Conservation (phyloP, 2,329 filamentous ascomycete species). For the Paracoccidioides lutzii region DNA sequence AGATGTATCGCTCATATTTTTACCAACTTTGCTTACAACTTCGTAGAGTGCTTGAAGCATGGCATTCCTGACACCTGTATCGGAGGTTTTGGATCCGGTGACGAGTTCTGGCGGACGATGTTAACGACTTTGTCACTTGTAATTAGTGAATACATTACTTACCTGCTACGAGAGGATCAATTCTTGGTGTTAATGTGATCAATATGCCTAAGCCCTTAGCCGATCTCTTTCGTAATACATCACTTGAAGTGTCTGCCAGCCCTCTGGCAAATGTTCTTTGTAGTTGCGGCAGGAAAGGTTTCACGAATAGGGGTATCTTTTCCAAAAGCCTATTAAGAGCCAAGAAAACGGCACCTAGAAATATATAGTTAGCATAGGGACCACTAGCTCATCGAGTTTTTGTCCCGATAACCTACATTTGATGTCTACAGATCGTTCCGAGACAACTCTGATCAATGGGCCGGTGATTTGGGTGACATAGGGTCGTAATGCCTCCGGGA, state of each 20-base stretch:
- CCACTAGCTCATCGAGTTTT: background rate
- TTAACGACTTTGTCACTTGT: constrained; percentile 2
- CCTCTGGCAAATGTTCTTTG: constrained; percentile 96
- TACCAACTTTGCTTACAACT: constrained; percentile 86
- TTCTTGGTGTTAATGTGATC: constrained; percentile 87
- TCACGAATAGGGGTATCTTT: constrained; percentile 90
- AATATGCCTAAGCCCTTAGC: constrained; percentile 89
- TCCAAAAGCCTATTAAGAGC: constrained; percentile 91
- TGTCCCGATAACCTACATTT: constrained; percentile 40
- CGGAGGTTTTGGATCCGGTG: constrained; percentile 83
- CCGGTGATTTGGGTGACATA: constrained; percentile 97
- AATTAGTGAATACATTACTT: constrained; percentile 8
- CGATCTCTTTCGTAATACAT: constrained; percentile 71
- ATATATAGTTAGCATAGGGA: constrained; percentile 12
- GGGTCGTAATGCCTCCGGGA: constrained; percentile 72
- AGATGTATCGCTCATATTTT: constrained; percentile 87
- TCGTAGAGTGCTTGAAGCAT: constrained; percentile 97
- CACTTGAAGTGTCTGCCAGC: constrained; percentile 82
- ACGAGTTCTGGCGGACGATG: constrained; percentile 55
- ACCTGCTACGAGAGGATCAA: constrained; percentile 75
- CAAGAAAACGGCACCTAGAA: constrained; percentile 67
- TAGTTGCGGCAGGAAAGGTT: constrained; percentile 91
- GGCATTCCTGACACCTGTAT: constrained; percentile 76
- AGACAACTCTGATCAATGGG: constrained; percentile 92
- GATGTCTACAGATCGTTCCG: constrained; percentile 88